Evolutionary conservation across 768 basidiomycete genomes (phyloP).

Genomic region (Boletus tomentosulus): DNA sequence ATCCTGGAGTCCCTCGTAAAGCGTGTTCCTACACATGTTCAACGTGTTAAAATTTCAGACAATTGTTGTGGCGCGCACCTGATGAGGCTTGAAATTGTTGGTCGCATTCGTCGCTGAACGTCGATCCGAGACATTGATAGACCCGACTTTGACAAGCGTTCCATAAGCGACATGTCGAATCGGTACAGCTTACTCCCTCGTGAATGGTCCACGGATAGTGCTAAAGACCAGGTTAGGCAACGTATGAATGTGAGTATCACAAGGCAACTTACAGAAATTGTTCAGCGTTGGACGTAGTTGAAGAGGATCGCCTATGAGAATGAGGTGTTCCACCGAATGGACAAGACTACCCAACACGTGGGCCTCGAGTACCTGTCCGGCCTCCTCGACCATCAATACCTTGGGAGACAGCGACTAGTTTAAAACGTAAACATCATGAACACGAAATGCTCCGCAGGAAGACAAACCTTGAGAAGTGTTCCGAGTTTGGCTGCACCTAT

Average conservation of each 20-base stretch:
- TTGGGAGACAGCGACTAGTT: constrained; percentile 52
- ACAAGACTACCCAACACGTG: constrained; percentile 66
- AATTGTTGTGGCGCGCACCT: constrained; percentile 2
- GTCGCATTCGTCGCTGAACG: constrained; percentile 75
- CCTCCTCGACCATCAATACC: constrained; percentile 73
- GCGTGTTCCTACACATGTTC: constrained; percentile 39
- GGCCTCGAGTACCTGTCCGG: constrained; percentile 78
- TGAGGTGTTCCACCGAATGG: constrained; percentile 64
- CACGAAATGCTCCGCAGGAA: not conserved
- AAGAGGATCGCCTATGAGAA: constrained; percentile 76
- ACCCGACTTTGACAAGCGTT: constrained; percentile 55
- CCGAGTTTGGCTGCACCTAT: constrained; percentile 66
- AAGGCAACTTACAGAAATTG: constrained; percentile 47
- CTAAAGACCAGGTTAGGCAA: constrained; percentile 31
- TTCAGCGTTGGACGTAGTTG: constrained; percentile 69
- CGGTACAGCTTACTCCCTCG: constrained; percentile 52
- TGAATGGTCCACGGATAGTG: constrained; percentile 64
- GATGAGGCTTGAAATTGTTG: constrained; percentile 54
- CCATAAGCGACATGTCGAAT: constrained; percentile 76
- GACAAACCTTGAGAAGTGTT: constrained; percentile 49
- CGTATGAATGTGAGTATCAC: not conserved
- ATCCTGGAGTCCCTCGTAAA: constrained; percentile 61
- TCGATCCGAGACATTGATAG: constrained; percentile 66
- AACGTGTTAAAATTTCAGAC: no score
- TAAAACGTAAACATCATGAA: not conserved